Evolutionary conservation across 169 alveolate species (phyloP), one percentile per base, ranked within the genome.

Genomic region (Cryptosporidium meleagridis): DNA sequence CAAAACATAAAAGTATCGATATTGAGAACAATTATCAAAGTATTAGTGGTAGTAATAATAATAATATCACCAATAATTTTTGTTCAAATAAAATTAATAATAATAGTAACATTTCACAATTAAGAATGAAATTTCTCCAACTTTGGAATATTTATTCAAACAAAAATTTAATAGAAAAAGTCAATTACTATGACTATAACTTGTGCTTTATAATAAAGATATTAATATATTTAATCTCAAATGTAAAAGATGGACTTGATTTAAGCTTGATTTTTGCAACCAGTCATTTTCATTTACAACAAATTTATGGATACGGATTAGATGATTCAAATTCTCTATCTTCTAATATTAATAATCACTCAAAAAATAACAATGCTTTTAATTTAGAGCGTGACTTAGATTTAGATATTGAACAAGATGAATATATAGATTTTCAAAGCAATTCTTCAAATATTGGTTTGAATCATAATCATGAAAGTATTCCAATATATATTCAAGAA

Each of bases 61-160:
- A 33, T 53, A 41, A 53, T 8, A 55, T 14, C 6, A 16, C 31
- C 9, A 55, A 53, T 3, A 12, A 12, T 7, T 37, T 16, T 48
- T 45, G 23, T 58, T 14, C 72, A 55, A 8, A 33, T 33, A 33
- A 21, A 23, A 4, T 35, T 21, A n/a, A n/a, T 55, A 44, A 73
- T 55, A 9, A 18, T 12, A 73, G 39, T 31, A 55, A 39, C n/a
- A 55, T 21, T 45, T 80, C 89, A 8, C 39, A 45, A 62, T 41
- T 80, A 65, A 37, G 89, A 18, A 37, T 65, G 75, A 80, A 80
- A 44, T 80, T 80, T 65, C 41, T 80, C 9, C 80, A 80, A 41
- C 31, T 80, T 18, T 80, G 89, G 89, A 80, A 80, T 65, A 80
- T 62, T 41, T 80, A 65, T 29, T 80, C 89, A 59, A 80, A 80